Base-by-base conservation (phyloP, 768 basidiomycete genomes). In the Termitomyces sp. region DNA sequence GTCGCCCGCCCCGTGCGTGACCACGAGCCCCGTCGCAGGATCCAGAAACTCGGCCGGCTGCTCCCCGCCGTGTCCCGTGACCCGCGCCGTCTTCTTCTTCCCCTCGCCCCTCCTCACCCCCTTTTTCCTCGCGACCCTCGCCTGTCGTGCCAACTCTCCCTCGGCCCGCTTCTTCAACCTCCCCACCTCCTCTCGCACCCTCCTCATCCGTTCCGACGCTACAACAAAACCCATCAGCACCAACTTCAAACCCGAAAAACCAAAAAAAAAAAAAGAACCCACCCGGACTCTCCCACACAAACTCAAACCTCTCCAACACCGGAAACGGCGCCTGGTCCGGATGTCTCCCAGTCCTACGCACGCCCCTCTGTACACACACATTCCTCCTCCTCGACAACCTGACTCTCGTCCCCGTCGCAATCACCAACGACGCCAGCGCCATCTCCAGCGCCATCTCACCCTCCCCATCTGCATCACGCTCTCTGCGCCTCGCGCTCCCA, bases 361-460 rank as follows among this genome's bases (percentile, higher is more conserved):
- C 81, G 12, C 65, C 69, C 22, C 81, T 68, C 36, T 75, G 75
- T 47, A 81, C 65, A 37, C 88, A 77, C 49, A 84, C 75, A 20
- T 70, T 76, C 57, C 69, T 70, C 66, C 89, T 75, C 65, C 77
- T 82, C 53, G 88, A 87, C 30, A 82, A 76, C 39, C 85, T 79
- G 36, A 82, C 74, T 62, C 73, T 77, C 7, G 70, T 73, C 15
- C 70, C 33, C 55, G 22, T 30, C 12, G 4, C 3, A 4, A 5
- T n/a, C n/a, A 5, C 12, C 36, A 70, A 47, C 74, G 75, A 62
- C 57, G 78, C 85, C 47, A 93, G 74, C 30, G 91, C 91, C 70
- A 88, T 87, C 68, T 93, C 91, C 31, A 93, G 75, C 37, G 89
- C 88, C 45, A 91, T 76, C 15, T 85, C 82, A 70, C 91, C 86